phyloP scores from a whole-genome alignment of 805 yeast genomes.

The Helenozyma baotianmanensis region DNA sequence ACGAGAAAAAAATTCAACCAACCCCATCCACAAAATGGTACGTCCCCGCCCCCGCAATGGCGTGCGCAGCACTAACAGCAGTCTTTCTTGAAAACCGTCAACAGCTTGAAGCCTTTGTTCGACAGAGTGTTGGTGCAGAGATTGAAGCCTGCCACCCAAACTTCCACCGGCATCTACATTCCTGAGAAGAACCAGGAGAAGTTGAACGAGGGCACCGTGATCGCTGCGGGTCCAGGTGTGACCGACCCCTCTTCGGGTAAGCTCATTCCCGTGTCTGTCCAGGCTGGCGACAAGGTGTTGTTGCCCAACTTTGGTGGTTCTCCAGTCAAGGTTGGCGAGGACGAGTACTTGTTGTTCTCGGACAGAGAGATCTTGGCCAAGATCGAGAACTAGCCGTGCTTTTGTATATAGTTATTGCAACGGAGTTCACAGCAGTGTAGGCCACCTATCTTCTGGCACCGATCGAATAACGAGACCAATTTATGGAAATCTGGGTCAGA shows the following conservation, averaged over 20 bases:
- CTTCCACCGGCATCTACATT: slow-evolving; percentile 87
- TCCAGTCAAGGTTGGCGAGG: slow-evolving; percentile 80
- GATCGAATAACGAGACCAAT: too few species aligned
- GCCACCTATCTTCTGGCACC: too few species aligned
- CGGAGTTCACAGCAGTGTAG: too few species aligned
- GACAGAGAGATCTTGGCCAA: slow-evolving; percentile 95
- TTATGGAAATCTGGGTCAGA: too few species aligned
- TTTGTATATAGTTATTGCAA: slow-evolving; percentile 4
- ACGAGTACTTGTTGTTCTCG: slow-evolving; percentile 77
- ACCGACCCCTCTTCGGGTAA: slow-evolving; percentile 67
- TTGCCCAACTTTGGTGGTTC: slow-evolving; percentile 95
- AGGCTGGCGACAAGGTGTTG: slow-evolving; percentile 89
- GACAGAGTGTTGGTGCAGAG: slow-evolving; percentile 97
- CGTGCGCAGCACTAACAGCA: slow-evolving; percentile 22
- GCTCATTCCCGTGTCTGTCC: slow-evolving; percentile 66
- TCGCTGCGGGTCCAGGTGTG: slow-evolving; percentile 95
- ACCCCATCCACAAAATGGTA: too few species aligned
- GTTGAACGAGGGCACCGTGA: slow-evolving; percentile 84
- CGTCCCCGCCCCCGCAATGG: not conserved
- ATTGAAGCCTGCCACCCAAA: slow-evolving; percentile 82
- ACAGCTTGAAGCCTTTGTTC: slow-evolving; percentile 84
- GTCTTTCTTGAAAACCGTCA: slow-evolving; percentile 74
- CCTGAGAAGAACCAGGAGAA: slow-evolving; percentile 97
- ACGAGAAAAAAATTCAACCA: too few species aligned
- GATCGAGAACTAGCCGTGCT: slow-evolving; percentile 45